phyloP scores from a whole-genome alignment of 441 rosid genomes.

The Syzygium malaccense region DNA sequence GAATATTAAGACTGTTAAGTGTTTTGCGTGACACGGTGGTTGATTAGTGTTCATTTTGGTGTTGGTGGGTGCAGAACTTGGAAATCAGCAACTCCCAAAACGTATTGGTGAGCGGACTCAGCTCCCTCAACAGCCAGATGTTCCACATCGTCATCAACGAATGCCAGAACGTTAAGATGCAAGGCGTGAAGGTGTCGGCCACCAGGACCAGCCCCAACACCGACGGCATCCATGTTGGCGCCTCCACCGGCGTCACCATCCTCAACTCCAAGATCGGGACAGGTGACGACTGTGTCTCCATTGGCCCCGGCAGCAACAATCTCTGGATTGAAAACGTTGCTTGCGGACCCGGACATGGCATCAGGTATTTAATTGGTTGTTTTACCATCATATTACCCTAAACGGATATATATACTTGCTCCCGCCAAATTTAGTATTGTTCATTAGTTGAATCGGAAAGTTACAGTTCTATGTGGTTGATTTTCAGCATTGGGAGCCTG shows the following conservation, averaged over 20 bases:
- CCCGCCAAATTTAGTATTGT: background rate
- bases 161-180: background rate
- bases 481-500: constrained; percentile 54
- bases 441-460: background rate
- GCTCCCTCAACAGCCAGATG: background rate
- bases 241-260: background rate
- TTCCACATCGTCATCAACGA: background rate
- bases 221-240: background rate
- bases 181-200: background rate
- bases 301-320: background rate
- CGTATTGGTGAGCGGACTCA: background rate
- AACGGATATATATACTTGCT: too few species aligned
- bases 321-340: background rate
- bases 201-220: background rate
- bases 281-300: background rate
- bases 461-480: background rate
- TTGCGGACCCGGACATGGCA: background rate
- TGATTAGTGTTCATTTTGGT: background rate
- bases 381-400: background rate
- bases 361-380: background rate
- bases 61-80: background rate
- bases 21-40: background rate
- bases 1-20: background rate
- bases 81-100: background rate
- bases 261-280: background rate